Evolutionary conservation across 306 rosid genomes (phyloP).

Genomic region (Comarum palustre): DNA sequence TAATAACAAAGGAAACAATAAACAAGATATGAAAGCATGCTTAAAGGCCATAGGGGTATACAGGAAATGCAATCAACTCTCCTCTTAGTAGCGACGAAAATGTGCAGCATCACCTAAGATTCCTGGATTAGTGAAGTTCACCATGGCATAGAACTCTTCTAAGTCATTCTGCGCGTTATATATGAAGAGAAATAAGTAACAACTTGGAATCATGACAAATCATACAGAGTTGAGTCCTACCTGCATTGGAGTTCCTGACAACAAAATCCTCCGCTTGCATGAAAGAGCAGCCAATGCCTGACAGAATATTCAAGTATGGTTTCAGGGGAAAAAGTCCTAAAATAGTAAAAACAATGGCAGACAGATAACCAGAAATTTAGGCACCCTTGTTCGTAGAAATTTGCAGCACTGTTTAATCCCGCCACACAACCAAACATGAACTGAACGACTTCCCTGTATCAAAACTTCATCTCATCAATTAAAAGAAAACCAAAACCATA

Average conservation of each 20-base stretch:
- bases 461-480: conserved; percentile 25
- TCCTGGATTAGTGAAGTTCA: conserved; percentile 89
- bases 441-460: conserved; percentile 94
- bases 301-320: conserved; percentile 8
- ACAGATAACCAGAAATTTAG: background rate
- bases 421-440: conserved; percentile 94
- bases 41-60: background rate
- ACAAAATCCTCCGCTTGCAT: conserved; percentile 72
- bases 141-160: conserved; percentile 94
- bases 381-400: too few relatives aligned
- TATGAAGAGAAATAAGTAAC: conserved; percentile 4
- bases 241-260: conserved; percentile 99
- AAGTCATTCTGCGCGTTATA: conserved; percentile 74
- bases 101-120: conserved; percentile 66
- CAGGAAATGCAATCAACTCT: conserved; percentile 28
- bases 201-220: conserved; percentile 18
- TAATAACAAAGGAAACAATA: background rate
- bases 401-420: conserved; percentile 50
- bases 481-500: background rate
- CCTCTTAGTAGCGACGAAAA: conserved; percentile 90
- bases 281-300: conserved; percentile 91
- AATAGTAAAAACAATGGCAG: background rate
- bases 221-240: conserved; percentile 33
- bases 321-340: background rate
- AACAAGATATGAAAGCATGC: background rate